These are phyloP conservation scores for Leptographium galeiforme DNA, from an alignment of 2,329 filamentous ascomycete genomes.

Conservation along the genomic window DNA sequence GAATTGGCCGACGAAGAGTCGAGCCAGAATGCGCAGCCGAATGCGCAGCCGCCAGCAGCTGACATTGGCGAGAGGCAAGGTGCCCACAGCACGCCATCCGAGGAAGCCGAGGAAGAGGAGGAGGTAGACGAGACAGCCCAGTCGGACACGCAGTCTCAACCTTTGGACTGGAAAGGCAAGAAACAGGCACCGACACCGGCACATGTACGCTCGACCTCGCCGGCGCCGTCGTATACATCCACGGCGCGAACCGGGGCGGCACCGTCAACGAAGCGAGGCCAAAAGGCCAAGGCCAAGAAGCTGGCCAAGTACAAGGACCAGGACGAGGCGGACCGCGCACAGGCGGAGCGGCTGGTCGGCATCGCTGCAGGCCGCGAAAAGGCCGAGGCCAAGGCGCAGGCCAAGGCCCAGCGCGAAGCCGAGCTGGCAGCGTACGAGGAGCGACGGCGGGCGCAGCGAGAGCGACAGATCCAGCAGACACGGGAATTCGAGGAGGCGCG, in stretches of 20 bases:
- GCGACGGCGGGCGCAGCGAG: slow-evolving; percentile 67
- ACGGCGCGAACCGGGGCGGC: slow-evolving; percentile 27
- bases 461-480: slow-evolving; percentile 60
- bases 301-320: slow-evolving; percentile 88
- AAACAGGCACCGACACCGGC: slow-evolving; percentile 11
- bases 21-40: not conserved
- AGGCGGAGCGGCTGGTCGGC: slow-evolving; percentile 80
- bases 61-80: not conserved
- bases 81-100: not conserved
- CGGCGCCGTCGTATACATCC: slow-evolving; percentile 8
- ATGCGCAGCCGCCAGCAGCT: not conserved
- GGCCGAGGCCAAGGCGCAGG: slow-evolving; percentile 52
- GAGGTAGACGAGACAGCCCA: slow-evolving; percentile 8
- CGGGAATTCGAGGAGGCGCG: slow-evolving; percentile 64
- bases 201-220: slow-evolving; percentile 11
- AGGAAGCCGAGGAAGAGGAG: slow-evolving; percentile 1
- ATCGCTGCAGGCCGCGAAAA: slow-evolving; percentile 53
- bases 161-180: slow-evolving; percentile 11
- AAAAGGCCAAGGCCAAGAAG: slow-evolving; percentile 74
- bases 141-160: slow-evolving; percentile 8
- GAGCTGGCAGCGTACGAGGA: slow-evolving; percentile 59
- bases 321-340: slow-evolving; percentile 80
- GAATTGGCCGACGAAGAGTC: not conserved
- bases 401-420: slow-evolving; percentile 56
- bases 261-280: slow-evolving; percentile 47